Evolutionary conservation across 1,139 yeast genomes (phyloP), one percentile per base, ranked within the genome.

Genomic region (Sugiyamaella japonica): DNA sequence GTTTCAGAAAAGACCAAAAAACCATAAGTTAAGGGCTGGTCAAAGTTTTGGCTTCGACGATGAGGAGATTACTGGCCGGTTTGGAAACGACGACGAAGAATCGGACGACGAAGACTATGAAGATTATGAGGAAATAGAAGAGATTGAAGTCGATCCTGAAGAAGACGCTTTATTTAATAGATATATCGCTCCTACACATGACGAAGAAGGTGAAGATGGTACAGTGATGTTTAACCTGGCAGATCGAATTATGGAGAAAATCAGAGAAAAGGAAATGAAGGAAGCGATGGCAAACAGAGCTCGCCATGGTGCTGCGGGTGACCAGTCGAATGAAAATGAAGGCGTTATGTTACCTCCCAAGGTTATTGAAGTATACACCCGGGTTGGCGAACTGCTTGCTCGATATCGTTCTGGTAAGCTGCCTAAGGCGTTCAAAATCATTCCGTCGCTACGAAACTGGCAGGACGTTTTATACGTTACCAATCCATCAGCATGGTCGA

Each of bases 331-430:
- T 39, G 71, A 66, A 53, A 61, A 65, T 48, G 76, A 75, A 58
- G 79, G 80, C 62, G 97, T 93, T 4, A 80, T 85, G 65, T 77
- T 93, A 54, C 99, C 99, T 10, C 96, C 97, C 53, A 91, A 93
- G 70, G 98, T 93, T 52, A 90, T 95, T 64, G 90, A 86, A 59
- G 98, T 97, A 1, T 93, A 91, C 70, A 86, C 89, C 53, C 89
- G 89, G 67, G 93, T 93, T 50, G 99, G 98, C 8, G 84, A 84
- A 63, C 85, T 93, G 51, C 76, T 93, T 57, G 80, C 93, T 13
- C 83, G 95, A n/a, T 95, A 95, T 81, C 86, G 91, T 40, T 96
- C 95, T 66, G 99, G 99, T 50, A 91, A 90, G 72, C 78, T 93
- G 55, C 99, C 99, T 17, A 91, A 93, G 67, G 81, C 95, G 39